These are phyloP conservation scores for Tulasnella calospora DNA, from an alignment of 768 basidiomycete genomes.

Conservation along the genomic window DNA sequence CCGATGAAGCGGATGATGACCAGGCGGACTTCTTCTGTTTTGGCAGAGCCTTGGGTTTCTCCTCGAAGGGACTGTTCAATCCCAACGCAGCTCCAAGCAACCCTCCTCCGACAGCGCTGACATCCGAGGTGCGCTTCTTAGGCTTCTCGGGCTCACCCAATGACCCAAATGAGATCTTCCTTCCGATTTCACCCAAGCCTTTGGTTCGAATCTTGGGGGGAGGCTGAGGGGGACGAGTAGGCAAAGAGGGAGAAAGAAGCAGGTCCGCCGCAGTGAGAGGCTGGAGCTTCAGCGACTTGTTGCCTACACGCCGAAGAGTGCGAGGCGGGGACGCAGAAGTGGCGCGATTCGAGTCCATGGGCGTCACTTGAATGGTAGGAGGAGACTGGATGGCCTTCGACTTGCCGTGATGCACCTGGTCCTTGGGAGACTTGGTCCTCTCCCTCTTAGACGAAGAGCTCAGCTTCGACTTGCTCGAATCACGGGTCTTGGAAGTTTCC, in stretches of 20 bases:
- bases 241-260: neutral
- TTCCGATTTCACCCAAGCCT: slow-evolving; percentile 5
- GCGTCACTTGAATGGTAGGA: neutral
- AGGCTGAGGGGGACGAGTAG: neutral
- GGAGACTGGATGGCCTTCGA: neutral
- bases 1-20: neutral
- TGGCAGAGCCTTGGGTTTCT: neutral
- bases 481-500: slow-evolving; percentile 6
- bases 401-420: neutral
- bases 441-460: neutral
- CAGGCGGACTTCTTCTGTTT: neutral
- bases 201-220: neutral
- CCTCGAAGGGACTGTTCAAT: slow-evolving; percentile 17
- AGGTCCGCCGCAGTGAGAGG: neutral
- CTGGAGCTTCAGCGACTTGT: slow-evolving; percentile 19
- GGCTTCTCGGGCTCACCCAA: slow-evolving; percentile 1
- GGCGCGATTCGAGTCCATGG: neutral
- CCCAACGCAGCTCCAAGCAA: slow-evolving; percentile 12
- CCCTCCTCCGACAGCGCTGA: neutral
- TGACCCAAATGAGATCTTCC: slow-evolving; percentile 13
- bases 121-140: neutral
- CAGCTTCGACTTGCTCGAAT: neutral
- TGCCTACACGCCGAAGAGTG: slow-evolving; percentile 20
- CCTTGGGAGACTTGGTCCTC: neutral
- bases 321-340: slow-evolving; percentile 3